Evolutionary conservation across 2,329 filamentous ascomycete species (phyloP).

Genomic region (Alternaria brassicae): DNA sequence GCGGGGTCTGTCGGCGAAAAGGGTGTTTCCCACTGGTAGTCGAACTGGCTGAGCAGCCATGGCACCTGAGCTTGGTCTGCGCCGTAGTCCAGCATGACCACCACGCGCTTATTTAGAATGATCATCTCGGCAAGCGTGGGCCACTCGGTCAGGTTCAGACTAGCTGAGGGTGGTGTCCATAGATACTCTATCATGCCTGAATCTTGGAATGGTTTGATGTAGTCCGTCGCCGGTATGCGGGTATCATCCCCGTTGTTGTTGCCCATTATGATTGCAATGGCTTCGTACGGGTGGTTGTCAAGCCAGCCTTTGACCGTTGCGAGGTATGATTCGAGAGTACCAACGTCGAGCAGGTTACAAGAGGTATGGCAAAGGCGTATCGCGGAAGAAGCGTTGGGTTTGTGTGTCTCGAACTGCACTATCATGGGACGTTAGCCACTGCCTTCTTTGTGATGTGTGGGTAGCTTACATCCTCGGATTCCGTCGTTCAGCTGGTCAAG

Average conservation of each 20-base stretch:
- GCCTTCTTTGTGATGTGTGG: neutral
- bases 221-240: slow-evolving; percentile 69
- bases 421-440: neutral
- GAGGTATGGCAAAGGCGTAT: slow-evolving; percentile 77
- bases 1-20: slow-evolving; percentile 73
- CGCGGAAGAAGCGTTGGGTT: slow-evolving; percentile 64
- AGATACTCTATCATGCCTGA: slow-evolving; percentile 76
- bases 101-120: slow-evolving; percentile 38
- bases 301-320: slow-evolving; percentile 75
- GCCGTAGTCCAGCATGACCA: slow-evolving; percentile 47
- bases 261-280: slow-evolving; percentile 84
- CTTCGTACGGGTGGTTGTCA: slow-evolving; percentile 77
- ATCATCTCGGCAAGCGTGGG: slow-evolving; percentile 74
- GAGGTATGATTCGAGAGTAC: slow-evolving; percentile 78
- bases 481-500: slow-evolving; percentile 45
- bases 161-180: slow-evolving; percentile 74
- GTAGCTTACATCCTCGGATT: slow-evolving; percentile 43
- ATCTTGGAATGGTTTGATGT: slow-evolving; percentile 71
- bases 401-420: slow-evolving; percentile 69
- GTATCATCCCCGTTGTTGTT: slow-evolving; percentile 64
- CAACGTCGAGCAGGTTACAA: slow-evolving; percentile 82
- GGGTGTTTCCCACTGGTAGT: slow-evolving; percentile 88
- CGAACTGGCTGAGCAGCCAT: slow-evolving; percentile 87
- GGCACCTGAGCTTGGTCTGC: slow-evolving; percentile 80
- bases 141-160: slow-evolving; percentile 79